These are phyloP conservation scores for Cladosporium halotolerans DNA, from an alignment of 2,329 filamentous ascomycete genomes.

Conservation along the genomic window DNA sequence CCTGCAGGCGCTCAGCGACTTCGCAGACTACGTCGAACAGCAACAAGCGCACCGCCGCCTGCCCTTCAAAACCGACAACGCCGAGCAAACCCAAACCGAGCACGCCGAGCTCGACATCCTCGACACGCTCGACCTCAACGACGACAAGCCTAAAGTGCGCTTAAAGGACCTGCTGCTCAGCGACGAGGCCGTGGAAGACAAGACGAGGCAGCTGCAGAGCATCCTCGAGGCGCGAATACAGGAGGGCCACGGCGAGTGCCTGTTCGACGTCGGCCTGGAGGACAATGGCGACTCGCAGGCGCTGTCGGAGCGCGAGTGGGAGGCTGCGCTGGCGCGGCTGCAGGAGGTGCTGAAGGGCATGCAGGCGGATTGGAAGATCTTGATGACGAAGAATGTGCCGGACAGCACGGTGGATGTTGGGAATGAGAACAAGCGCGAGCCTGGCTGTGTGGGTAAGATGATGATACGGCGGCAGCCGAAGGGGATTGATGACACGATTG, in stretches of 20 bases:
- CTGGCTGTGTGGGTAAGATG: conserved; percentile 75
- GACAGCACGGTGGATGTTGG: conserved; percentile 69
- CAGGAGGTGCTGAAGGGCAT: conserved; percentile 57
- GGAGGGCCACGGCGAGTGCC: conserved; percentile 79
- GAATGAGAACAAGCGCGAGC: conserved; percentile 57
- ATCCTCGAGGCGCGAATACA: conserved; percentile 63
- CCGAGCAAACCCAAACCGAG: conserved; percentile 51
- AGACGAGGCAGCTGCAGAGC: conserved; percentile 58
- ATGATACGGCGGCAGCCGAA: conserved; percentile 70
- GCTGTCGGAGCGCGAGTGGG: conserved; percentile 69
- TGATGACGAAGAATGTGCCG: conserved; percentile 80
- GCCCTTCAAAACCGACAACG: conserved; percentile 21
- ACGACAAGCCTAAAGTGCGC: conserved; percentile 60
- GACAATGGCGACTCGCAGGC: conserved; percentile 81
- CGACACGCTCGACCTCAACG: conserved; percentile 67
- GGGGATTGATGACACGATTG: conserved; percentile 79
- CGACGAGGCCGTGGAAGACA: conserved; percentile 40
- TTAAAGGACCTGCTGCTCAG: conserved; percentile 72
- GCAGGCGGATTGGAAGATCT: conserved; percentile 69
- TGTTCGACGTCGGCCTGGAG: conserved; percentile 90
- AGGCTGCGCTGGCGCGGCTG: conserved; percentile 61
- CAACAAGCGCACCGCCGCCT: conserved; percentile 67
- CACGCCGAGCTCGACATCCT: conserved; percentile 88
- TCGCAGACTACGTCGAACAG: conserved; percentile 94
- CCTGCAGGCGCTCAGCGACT: conserved; percentile 77